Evolutionary conservation across 2,329 filamentous ascomycete species (phyloP).

Genomic region (Cytospora schulzeri): DNA sequence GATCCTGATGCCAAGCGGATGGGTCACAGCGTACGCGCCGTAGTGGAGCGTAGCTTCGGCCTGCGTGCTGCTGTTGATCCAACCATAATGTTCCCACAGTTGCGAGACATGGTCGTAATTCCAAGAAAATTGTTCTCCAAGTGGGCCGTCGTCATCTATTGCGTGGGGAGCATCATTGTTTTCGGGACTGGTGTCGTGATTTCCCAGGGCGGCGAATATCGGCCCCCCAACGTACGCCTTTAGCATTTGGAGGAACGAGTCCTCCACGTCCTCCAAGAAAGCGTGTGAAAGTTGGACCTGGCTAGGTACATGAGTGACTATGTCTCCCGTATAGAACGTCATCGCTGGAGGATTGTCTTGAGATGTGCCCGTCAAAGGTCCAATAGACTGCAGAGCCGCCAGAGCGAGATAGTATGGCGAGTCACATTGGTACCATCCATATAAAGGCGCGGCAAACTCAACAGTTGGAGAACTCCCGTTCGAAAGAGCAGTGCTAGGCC

Average conservation of each 20-base stretch:
- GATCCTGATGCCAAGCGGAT: constrained; percentile 50
- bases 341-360: constrained; percentile 49
- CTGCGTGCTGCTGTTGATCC: constrained; percentile 50
- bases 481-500: constrained; percentile 42
- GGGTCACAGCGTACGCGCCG: constrained; percentile 57
- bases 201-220: constrained; percentile 58
- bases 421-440: constrained; percentile 58
- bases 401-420: constrained; percentile 60
- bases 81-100: constrained; percentile 58
- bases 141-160: constrained; percentile 47
- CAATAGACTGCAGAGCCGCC: constrained; percentile 57
- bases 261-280: constrained; percentile 57
- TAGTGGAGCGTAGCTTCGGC: constrained; percentile 55
- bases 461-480: constrained; percentile 39
- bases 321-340: constrained; percentile 59
- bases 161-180: constrained; percentile 55
- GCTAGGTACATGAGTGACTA: constrained; percentile 54
- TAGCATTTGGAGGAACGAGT: constrained; percentile 55
- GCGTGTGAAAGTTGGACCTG: constrained; percentile 52
- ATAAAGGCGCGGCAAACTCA: constrained; percentile 54
- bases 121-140: constrained; percentile 60
- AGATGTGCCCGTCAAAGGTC: constrained; percentile 57
- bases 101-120: constrained; percentile 58
- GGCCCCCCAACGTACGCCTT: constrained; percentile 58
- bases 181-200: constrained; percentile 58